Percentiles rank a stretch among this genome's conserved stretches.
Conservation (phyloP, 768 basidiomycete species). For the Russula lepida region DNA sequence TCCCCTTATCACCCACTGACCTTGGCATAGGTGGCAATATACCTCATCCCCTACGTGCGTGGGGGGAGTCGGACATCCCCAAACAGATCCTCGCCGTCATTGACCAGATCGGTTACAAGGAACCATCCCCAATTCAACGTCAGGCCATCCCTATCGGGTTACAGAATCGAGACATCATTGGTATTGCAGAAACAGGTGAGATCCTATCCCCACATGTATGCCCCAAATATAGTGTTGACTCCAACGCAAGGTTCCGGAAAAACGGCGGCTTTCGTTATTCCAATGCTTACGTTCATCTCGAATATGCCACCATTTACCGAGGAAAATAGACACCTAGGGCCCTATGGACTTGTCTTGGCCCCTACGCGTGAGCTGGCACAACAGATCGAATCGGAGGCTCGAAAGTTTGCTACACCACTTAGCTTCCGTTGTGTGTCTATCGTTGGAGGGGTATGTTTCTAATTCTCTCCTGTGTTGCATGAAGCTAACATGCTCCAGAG, state of each 20-base stretch:
- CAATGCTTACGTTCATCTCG: conserved; percentile 93
- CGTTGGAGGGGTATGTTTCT: conserved; percentile 78
- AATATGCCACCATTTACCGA: conserved; percentile 80
- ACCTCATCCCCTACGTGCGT: conserved; percentile 87
- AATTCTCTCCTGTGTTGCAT: conserved; percentile 11
- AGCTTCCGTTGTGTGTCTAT: conserved; percentile 96
- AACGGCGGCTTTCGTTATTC: conserved; percentile 97
- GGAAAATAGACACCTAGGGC: conserved; percentile 89
- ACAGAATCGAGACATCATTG: conserved; percentile 94
- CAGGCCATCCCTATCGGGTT: conserved; percentile 99
- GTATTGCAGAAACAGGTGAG: conserved; percentile 95
- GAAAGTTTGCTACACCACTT: conserved; percentile 83
- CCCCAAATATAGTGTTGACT: neutral
- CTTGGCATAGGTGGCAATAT: conserved; percentile 68
- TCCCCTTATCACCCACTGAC: conserved; percentile 3
- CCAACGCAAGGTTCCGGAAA: conserved; percentile 79
- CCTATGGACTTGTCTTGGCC: conserved; percentile 86
- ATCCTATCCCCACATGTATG: conserved; percentile 6
- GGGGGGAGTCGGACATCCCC: conserved; percentile 85
- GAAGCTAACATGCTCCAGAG: conserved; percentile 39
- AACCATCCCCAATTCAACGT: conserved; percentile 93
- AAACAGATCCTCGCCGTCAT: conserved; percentile 71
- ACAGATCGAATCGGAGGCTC: conserved; percentile 89
- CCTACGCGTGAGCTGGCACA: conserved; percentile 99
- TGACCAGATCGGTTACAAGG: conserved; percentile 90